A percentile compares a stretch with the other conserved stretches of the same genome.
Conservation (phyloP, 164 flowering plant genomes). For the Warburgia ugandensis region DNA sequence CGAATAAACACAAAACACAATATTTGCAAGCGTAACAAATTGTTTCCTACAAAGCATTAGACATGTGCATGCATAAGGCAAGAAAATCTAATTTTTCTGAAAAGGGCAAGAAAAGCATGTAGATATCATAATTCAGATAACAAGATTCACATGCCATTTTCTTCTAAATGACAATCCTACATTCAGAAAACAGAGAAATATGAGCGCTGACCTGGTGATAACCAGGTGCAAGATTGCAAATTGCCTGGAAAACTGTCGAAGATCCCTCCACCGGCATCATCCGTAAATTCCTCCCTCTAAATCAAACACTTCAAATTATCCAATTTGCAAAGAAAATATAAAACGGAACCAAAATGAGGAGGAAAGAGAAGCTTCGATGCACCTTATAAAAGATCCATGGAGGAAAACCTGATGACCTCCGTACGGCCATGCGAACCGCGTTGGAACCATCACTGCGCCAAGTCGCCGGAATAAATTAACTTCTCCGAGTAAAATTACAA, state of each 20-base stretch:
- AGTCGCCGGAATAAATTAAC: background rate
- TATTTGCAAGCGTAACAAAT: no score
- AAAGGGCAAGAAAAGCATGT: no score
- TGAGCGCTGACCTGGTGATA: slow-evolving; percentile 25
- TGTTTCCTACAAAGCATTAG: no score
- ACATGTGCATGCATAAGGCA: no score
- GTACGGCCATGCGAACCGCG: slow-evolving; percentile 31
- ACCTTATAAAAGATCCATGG: slow-evolving; percentile 23
- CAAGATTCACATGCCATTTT: no score
- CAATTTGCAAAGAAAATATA: background rate
- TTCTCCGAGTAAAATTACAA: background rate
- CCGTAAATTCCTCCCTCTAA: slow-evolving; percentile 27
- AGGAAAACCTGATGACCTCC: slow-evolving; percentile 32
- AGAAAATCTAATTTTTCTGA: no score
- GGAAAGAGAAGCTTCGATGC: background rate
- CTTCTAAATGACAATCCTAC: background rate
- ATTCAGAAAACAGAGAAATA: background rate
- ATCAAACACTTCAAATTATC: background rate
- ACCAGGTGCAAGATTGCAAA: slow-evolving; percentile 28
- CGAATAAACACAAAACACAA: no score
- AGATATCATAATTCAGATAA: no score
- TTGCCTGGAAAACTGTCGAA: slow-evolving; percentile 20
- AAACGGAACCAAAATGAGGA: background rate
- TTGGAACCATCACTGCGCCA: slow-evolving; percentile 15
- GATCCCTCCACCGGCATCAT: slow-evolving; percentile 34